Evolutionary conservation across 2,329 filamentous ascomycete genomes (phyloP), one percentile per base, ranked within the genome.

Genomic region (Hypoxylon sp.): DNA sequence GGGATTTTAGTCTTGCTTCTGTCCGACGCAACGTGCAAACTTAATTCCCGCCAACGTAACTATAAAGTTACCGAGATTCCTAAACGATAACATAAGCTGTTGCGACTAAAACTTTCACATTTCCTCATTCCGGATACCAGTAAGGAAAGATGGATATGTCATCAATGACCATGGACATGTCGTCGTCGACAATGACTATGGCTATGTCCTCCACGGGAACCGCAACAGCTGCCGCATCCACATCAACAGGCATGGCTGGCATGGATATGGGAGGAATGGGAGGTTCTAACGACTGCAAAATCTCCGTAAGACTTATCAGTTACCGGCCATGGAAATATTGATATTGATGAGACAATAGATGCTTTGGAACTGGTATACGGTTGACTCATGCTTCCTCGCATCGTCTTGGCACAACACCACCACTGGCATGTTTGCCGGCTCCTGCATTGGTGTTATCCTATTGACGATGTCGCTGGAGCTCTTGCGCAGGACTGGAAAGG

Each of bases 291-390:
- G 21, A 28, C 48, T 67, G 65, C 46, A 56, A 67, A 19, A 67
- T 67, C 6, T 67, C 65, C 13, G 65, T 64, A 61, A 2, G 32
- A 34, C 4, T 7, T 21, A 17, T 11, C 6, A 41, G 10, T 28
- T 11, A n/a, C 30, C 63, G 14, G 3, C 45, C n/a, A 36, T 32
- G 14, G 10, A 19, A 21, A 57, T 57, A 5, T 19, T n/a, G 51
- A 63, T 10, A 53, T 36, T 48, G 48, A 38, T 14, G 17, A 25
- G 32, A 5, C 1, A 1, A 3, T 63, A 92, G 90, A 94, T 93
- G 91, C 82, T 93, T 45, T 93, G 91, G 90, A 93, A 93, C 78
- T 93, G 90, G 90, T 84, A 91, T 77, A 91, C 89, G 2, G 82
- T 92, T 76, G 89, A 91, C 76, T 80, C 89, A 21, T 93, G 89